phyloP scores from a whole-genome alignment of 2,329 filamentous ascomycete species.

The Fonsecaea monophora region DNA sequence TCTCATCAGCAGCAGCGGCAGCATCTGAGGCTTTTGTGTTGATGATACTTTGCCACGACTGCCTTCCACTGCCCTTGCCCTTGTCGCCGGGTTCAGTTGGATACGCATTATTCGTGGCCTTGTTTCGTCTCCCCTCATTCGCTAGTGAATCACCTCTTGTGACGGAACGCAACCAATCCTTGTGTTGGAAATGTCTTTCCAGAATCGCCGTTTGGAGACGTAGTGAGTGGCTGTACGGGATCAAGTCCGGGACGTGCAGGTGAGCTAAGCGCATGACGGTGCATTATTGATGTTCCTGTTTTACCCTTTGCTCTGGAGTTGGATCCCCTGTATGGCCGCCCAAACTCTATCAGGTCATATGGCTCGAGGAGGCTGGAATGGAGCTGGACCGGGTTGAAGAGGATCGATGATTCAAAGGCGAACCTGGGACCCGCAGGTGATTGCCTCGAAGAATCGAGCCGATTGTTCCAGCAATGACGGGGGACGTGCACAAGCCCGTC shows the following conservation, averaged over 20 bases:
- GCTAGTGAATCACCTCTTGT: not conserved
- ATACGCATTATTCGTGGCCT: slow-evolving; percentile 1
- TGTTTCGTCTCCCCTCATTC: not conserved
- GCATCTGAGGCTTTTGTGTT: not conserved
- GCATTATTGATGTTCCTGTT: slow-evolving; percentile 8
- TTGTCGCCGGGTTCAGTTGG: not conserved
- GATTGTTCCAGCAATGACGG: not conserved
- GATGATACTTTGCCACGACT: not conserved
- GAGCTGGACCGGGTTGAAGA: not conserved
- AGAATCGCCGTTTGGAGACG: slow-evolving; percentile 62
- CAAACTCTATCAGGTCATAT: slow-evolving; percentile 1
- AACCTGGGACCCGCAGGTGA: not conserved
- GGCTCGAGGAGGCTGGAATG: not conserved
- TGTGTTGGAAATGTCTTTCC: slow-evolving; percentile 36
- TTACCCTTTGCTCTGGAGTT: not conserved
- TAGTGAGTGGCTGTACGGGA: slow-evolving; percentile 63
- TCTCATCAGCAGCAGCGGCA: not conserved
- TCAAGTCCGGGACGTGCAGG: slow-evolving; percentile 62
- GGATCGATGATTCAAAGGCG: not conserved
- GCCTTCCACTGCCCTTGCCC: not conserved
- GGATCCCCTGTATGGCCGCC: not conserved
- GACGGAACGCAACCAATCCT: slow-evolving; percentile 25
- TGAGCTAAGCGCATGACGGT: slow-evolving; percentile 48
- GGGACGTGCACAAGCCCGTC: not conserved
- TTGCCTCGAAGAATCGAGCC: not conserved